Base-by-base conservation (phyloP, 208 protist species). In the Leishmania arabica region DNA sequence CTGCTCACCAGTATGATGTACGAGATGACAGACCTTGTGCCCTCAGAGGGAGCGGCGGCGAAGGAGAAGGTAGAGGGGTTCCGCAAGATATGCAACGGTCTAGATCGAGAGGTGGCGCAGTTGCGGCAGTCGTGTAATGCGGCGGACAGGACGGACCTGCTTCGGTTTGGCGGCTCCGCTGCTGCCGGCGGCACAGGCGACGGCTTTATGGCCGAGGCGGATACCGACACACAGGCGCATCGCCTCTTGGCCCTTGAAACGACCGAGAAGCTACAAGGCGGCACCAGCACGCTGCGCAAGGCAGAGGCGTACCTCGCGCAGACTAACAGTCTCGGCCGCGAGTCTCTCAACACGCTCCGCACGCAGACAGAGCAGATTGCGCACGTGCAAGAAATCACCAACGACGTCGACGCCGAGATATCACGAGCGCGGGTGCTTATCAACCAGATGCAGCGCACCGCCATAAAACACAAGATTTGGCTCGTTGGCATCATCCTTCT, bases 1-100 rank as follows among this genome's bases (percentile, higher is more conserved):
- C 49, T 94, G 45, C 40, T 97, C 17, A 95, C 86, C 17, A 92
- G 86, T 69, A 97, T 97, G 93, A 85, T 64, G 37, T 93, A 93
- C 54, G 93, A 97, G 74, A 79, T 87, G 71, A 88, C 86, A 37
- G 92, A 93, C 60, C 64, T 93, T 2, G 79, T 51, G 5, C 69
- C 81, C 0, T 75, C 51, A 40, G 82, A 84, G 47, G 77, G 79
- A 34, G 79, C 77, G 5, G 85, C 80, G 19, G 81, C 82, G 31
- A 93, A 87, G 62, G 69, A 71, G 19, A 83, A 79, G n/a, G 83
- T 95, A 49, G 89, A 90, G 42, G 60, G 68, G 21, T 93, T 86
- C 75, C 82, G 86, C 13, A 78, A 78, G 17, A 64, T 42, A 15
- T 81, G 92, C n/a, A 74, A 65, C 45, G 31, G 4, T 19, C 73